phyloP scores from a whole-genome alignment of 805 yeast species.

The Komagataella pastoris region DNA sequence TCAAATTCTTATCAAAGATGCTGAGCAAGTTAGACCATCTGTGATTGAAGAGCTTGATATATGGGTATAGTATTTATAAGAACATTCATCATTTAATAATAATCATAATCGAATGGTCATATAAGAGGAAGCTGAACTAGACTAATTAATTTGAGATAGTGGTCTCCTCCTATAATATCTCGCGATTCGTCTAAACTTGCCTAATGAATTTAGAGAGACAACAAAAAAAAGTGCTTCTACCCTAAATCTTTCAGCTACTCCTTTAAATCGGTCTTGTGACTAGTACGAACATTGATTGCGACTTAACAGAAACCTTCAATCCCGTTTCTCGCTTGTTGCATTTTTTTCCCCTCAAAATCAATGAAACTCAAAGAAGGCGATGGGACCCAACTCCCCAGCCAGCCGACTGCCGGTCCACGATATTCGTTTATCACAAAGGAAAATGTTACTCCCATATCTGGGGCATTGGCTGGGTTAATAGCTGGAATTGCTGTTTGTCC shows the following conservation, averaged over 20 bases:
- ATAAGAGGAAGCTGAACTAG: too few species aligned
- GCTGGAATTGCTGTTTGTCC: conserved; percentile 92
- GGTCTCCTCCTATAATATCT: neutral
- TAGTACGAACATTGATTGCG: neutral
- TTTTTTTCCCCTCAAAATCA: neutral
- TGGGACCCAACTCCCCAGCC: neutral
- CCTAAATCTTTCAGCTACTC: neutral
- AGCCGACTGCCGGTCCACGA: neutral
- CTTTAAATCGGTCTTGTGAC: neutral
- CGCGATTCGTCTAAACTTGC: neutral
- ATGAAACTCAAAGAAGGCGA: neutral
- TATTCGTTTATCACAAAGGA: conserved; percentile 1
- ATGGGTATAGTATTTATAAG: neutral
- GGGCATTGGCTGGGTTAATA: conserved; percentile 87
- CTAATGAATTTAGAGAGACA: neutral
- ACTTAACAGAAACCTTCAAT: neutral
- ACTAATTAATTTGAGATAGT: too few species aligned
- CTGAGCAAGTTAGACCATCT: neutral
- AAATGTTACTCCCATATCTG: conserved; percentile 65
- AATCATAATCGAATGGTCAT: too few species aligned
- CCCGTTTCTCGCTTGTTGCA: neutral
- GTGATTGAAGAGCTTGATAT: neutral
- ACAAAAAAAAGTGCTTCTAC: neutral
- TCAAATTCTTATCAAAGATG: neutral
- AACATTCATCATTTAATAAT: neutral